These are phyloP conservation scores for Aotearoamyces nothofagi DNA, from an alignment of 2,329 filamentous ascomycete genomes.

Conservation along the genomic window DNA sequence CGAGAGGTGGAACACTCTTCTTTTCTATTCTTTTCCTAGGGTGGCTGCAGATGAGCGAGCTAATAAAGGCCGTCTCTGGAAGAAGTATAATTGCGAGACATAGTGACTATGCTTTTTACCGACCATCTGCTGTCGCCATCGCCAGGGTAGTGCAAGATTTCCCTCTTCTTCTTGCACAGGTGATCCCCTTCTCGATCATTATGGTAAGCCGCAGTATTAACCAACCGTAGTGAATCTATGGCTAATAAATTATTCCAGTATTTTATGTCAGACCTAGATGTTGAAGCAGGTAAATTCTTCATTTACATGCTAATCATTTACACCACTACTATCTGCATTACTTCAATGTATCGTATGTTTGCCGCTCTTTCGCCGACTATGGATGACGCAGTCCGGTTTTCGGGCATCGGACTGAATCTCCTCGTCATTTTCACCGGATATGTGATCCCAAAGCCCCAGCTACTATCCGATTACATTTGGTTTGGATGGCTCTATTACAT, in stretches of 20 bases:
- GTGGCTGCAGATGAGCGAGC: constrained; percentile 62
- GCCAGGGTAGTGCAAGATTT: constrained; percentile 50
- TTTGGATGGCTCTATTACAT: constrained; percentile 45
- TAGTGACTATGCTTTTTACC: constrained; percentile 53
- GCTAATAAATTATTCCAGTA: constrained; percentile 22
- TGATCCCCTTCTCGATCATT: constrained; percentile 47
- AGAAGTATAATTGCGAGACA: constrained; percentile 55
- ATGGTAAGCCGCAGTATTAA: constrained; percentile 17
- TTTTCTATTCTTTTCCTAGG: constrained; percentile 52
- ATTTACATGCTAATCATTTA: constrained; percentile 53
- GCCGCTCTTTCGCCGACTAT: constrained; percentile 47
- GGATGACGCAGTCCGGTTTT: constrained; percentile 50
- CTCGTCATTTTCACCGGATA: constrained; percentile 51
- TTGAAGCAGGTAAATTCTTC: constrained; percentile 46
- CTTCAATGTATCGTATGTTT: constrained; percentile 52
- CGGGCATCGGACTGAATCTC: constrained; percentile 45
- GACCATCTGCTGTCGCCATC: constrained; percentile 49
- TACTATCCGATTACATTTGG: constrained; percentile 46
- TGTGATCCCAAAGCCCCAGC: constrained; percentile 47
- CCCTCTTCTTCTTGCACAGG: constrained; percentile 41
- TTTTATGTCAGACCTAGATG: constrained; percentile 45
- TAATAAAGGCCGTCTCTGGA: constrained; percentile 63
- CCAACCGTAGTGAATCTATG: neutral
- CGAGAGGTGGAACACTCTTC: constrained; percentile 46
- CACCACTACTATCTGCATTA: constrained; percentile 43